A percentile compares a stretch with the other conserved stretches of the same genome.
These are phyloP conservation scores for Alternaria alternata DNA, from an alignment of 2,329 filamentous ascomycete species.

Conservation along the genomic window DNA sequence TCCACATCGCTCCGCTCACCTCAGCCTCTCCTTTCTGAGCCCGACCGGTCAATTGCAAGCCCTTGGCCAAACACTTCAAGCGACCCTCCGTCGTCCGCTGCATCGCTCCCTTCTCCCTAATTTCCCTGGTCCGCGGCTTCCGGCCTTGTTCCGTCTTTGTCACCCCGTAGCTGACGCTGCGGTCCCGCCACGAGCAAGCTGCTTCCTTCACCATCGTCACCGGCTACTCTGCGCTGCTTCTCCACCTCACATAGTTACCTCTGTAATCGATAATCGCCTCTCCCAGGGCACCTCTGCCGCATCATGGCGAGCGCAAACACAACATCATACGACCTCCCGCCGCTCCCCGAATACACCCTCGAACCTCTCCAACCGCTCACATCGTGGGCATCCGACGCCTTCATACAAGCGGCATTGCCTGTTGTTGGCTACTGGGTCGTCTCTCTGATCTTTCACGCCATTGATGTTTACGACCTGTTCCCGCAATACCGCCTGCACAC, in stretches of 20 bases:
- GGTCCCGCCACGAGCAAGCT: constrained; percentile 10
- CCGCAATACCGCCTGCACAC: constrained; percentile 94
- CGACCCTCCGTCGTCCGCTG: constrained; percentile 4
- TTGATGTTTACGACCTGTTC: constrained; percentile 86
- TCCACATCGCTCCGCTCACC: constrained; percentile 39
- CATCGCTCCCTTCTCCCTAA: constrained; percentile 35
- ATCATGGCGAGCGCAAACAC: constrained; percentile 56
- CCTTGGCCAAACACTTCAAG: neutral
- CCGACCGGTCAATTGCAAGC: constrained; percentile 1
- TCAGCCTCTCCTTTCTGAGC: constrained; percentile 46
- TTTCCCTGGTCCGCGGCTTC: constrained; percentile 41
- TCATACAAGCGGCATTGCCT: constrained; percentile 77
- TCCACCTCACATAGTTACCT: neutral
- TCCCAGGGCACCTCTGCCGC: constrained; percentile 21
- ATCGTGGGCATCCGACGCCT: constrained; percentile 80
- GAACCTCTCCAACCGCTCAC: constrained; percentile 75
- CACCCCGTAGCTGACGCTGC: constrained; percentile 14
- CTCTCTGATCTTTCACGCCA: constrained; percentile 84
- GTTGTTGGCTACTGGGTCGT: constrained; percentile 87
- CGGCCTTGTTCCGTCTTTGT: constrained; percentile 21
- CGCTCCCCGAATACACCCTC: constrained; percentile 83
- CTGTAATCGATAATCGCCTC: constrained; percentile 15
- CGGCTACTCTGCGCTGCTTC: neutral
- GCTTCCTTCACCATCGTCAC: constrained; percentile 3
- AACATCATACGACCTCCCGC: constrained; percentile 72